Base-by-base conservation (phyloP, 2,329 filamentous ascomycete genomes). In the Pezicula carpinea region DNA sequence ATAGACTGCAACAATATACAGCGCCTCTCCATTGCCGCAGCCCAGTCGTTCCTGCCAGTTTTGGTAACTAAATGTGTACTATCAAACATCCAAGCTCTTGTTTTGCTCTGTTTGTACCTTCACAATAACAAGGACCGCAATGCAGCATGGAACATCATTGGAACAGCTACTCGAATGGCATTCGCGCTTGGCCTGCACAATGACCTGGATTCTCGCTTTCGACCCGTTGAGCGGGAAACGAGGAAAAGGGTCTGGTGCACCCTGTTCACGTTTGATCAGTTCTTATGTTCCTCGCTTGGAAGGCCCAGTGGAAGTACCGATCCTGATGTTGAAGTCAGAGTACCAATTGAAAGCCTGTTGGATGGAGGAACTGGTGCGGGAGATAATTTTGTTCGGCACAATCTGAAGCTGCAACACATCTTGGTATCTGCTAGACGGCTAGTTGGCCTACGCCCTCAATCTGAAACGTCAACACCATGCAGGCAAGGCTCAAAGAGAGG, bases 61-160 rank as follows among this genome's bases (percentile, higher is more conserved):
- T 10, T 26, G 11, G 23, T 10, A 6, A 26, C 23, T 26, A 26
- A 26, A 6, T 26, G 23, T 6, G 6, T 26, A 8, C 23, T 61
- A 26, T 59, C 61, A 34, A 65, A 64, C 46, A 57, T 65, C 29
- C 56, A 61, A 35, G 63, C 61, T 1, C 52, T 66, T n/a, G 36
- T 66, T 5, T 54, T 66, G 3, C 49, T 66, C 4, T 55, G 64
- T 1, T 43, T 68, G 1, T 69, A 67, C 39, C 48, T 68, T 1
- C 66, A 69, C 38, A 69, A 69, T 31, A 65, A 66, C 31, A 66
- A 67, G 45, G 66, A 69, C 41, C 54, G 66, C 6, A 69, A 69
- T 23, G 66, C 65, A 1, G 63, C 65, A 0, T 66, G 64, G 64
- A 66, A 66, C 15, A 55, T 65, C 0, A 57, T 60, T 0, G 64